Conservation (phyloP, 345 rosid species). For the Arabidopsis suecica region DNA sequence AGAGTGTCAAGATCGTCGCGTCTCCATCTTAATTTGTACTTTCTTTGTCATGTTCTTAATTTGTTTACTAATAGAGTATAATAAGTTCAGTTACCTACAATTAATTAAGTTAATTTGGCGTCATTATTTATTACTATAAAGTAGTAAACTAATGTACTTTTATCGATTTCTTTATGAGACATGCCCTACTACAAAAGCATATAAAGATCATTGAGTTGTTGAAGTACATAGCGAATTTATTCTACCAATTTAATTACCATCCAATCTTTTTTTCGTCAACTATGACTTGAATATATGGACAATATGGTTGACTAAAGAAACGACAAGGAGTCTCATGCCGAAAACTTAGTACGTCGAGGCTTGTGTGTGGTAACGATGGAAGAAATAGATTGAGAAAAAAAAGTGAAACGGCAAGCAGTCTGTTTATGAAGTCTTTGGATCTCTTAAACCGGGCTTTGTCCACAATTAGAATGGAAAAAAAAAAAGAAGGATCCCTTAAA, state of each 20-base stretch:
- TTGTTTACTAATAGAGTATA: constrained; percentile 17
- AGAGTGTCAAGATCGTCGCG: constrained; percentile 28
- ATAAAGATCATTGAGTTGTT: not conserved
- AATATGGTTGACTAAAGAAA: not conserved
- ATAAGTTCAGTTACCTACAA: constrained; percentile 5
- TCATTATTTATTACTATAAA: not conserved
- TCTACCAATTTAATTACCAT: constrained; percentile 11
- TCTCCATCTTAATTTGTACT: constrained; percentile 37
- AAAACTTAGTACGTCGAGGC: not conserved
- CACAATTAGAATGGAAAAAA: too few relatives aligned
- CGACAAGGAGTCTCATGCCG: not conserved
- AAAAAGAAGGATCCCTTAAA: not conserved
- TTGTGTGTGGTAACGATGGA: constrained; percentile 3
- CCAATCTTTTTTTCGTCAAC: constrained; percentile 8
- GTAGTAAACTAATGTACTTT: constrained; percentile 14
- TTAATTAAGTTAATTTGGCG: constrained; percentile 12
- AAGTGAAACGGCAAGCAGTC: not conserved
- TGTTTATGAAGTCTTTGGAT: not conserved
- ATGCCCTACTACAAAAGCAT: constrained; percentile 21
- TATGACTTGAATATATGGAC: not conserved
- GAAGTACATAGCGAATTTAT: constrained; percentile 21
- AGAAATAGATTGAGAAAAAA: not conserved
- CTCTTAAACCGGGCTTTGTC: too few relatives aligned
- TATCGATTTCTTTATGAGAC: not conserved
- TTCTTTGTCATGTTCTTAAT: constrained; percentile 22